Percentiles rank a stretch among this genome's conserved stretches.
Conservation (phyloP, 2,329 filamentous ascomycete genomes). For the Sporothrix euskadiensis region DNA sequence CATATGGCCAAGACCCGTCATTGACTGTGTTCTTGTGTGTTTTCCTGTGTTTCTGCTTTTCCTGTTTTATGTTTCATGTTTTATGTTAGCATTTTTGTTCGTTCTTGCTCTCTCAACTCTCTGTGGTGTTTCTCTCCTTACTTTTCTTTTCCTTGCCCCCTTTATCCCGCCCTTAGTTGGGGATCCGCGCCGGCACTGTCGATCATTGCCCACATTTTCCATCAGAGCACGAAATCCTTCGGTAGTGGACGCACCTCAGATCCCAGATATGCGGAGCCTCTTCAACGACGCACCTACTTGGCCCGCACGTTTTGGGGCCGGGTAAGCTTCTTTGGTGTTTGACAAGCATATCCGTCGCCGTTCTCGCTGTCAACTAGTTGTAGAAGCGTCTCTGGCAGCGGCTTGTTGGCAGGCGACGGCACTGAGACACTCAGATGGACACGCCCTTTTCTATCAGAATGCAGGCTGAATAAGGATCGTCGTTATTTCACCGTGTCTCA, state of each 20-base stretch:
- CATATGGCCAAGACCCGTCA: too few species aligned
- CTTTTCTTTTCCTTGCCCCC: background rate
- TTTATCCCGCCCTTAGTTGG: background rate
- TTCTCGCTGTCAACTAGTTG: background rate
- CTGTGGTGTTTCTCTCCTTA: background rate
- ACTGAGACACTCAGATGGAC: background rate
- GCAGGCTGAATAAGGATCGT: slow-evolving; percentile 19
- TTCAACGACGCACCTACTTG: slow-evolving; percentile 5
- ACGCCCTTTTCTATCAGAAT: slow-evolving; percentile 9
- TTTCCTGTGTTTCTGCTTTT: background rate
- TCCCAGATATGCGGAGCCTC: background rate
- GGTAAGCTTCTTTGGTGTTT: slow-evolving; percentile 13
- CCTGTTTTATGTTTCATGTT: background rate
- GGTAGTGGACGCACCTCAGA: background rate
- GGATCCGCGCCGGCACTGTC: background rate
- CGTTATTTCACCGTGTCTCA: slow-evolving; percentile 19
- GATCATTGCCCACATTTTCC: slow-evolving; percentile 5
- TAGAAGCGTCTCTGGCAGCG: background rate
- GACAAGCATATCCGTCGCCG: background rate
- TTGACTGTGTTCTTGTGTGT: background rate
- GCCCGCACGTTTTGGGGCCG: background rate
- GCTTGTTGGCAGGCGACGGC: background rate
- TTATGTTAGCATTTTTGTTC: background rate
- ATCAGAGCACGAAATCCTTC: slow-evolving; percentile 12
- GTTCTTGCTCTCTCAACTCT: background rate